A percentile compares a stretch with the other conserved stretches of the same genome.
Evolutionary conservation across 2,329 filamentous ascomycete species (phyloP).

Genomic region (Macrophomina tecta): DNA sequence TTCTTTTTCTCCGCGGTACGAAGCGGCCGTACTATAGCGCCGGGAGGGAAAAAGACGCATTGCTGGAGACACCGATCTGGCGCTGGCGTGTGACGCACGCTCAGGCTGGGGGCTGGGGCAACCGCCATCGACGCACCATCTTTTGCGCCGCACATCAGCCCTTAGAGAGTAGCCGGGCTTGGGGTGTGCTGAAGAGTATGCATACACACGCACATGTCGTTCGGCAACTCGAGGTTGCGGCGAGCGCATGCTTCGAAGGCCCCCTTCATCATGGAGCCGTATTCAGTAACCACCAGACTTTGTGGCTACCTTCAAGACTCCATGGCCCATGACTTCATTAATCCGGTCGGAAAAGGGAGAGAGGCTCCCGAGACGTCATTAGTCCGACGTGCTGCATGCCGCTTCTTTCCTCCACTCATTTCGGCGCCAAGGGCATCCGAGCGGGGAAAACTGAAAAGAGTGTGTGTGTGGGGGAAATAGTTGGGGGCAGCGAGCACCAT

Average conservation of each 20-base stretch:
- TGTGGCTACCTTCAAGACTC: not conserved
- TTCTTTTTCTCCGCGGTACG: too few species aligned
- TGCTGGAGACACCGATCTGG: too few species aligned
- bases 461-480: not conserved
- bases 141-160: too few species aligned
- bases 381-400: not conserved
- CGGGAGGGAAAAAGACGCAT: too few species aligned
- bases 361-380: not conserved
- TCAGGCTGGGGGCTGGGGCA: too few species aligned
- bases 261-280: not conserved
- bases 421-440: not conserved
- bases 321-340: not conserved
- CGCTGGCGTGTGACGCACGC: too few species aligned
- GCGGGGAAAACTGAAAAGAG: not conserved
- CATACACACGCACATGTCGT: not conserved
- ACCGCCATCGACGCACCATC: too few species aligned
- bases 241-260: not conserved
- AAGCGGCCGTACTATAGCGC: too few species aligned
- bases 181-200: too few species aligned
- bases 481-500: not conserved
- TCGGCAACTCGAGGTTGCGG: not conserved
- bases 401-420: not conserved
- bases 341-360: constrained; percentile 2
- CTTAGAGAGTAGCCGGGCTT: too few species aligned
- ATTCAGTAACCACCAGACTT: not conserved